A percentile compares a stretch with the other conserved stretches of the same genome.
Conservation (phyloP, 2,329 filamentous ascomycete species). For the Diplodia sapinea region DNA sequence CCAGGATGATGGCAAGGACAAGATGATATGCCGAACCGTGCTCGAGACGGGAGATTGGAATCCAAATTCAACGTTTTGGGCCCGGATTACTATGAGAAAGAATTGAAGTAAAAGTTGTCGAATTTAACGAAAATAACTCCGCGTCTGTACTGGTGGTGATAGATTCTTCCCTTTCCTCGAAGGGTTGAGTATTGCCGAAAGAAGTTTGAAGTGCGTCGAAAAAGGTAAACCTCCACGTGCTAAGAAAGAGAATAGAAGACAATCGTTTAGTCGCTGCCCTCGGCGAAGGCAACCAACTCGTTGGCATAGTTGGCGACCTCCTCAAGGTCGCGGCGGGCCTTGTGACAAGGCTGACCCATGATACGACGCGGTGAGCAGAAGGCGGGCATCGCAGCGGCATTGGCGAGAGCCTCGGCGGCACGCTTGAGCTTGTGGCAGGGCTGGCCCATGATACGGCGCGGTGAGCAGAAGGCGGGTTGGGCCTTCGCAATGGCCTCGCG, state of each 20-base stretch:
- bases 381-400: slow-evolving; percentile 41
- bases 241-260: not conserved
- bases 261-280: not conserved
- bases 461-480: slow-evolving; percentile 42
- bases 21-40: not conserved
- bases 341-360: not conserved
- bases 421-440: slow-evolving; percentile 55
- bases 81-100: not conserved
- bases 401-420: slow-evolving; percentile 48
- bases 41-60: not conserved
- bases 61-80: not conserved
- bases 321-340: slow-evolving; percentile 10
- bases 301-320: not conserved
- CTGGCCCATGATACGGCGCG: slow-evolving; percentile 45
- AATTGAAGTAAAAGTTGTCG: not conserved
- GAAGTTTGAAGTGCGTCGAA: too few relatives aligned
- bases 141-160: not conserved
- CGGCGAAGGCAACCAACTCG: slow-evolving; percentile 1
- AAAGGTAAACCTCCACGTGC: too few relatives aligned
- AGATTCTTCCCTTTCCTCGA: not conserved
- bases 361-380: not conserved
- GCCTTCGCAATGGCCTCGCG: slow-evolving; percentile 19
- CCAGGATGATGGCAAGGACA: not conserved
- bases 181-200: too few relatives aligned
- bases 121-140: not conserved